A percentile compares a stretch with the other conserved stretches of the same genome.
phyloP scores from a whole-genome alignment of 1,284 basidiomycete species.

The Puccinia triticina region DNA sequence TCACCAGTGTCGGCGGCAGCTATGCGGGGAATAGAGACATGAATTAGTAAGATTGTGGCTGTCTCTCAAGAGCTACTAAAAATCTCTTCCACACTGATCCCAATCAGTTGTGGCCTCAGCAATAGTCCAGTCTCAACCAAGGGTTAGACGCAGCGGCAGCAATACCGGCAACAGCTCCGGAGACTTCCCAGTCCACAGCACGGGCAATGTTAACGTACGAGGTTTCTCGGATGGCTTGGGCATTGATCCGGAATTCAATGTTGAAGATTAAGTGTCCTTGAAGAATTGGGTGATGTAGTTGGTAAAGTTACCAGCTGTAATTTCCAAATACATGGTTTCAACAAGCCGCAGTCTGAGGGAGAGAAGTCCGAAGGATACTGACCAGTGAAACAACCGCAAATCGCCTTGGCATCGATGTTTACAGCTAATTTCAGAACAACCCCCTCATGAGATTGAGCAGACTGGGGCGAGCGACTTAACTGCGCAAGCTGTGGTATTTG shows the following conservation, averaged over 20 bases:
- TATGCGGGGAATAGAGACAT: background rate
- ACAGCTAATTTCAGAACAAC: slow-evolving; percentile 97
- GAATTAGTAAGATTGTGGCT: no score
- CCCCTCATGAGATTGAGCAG: no score
- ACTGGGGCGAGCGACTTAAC: no score
- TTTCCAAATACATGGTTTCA: no score
- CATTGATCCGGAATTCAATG: slow-evolving; percentile 98
- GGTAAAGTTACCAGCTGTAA: slow-evolving; percentile 82
- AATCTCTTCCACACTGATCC: slow-evolving; percentile 60
- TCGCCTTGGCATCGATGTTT: slow-evolving; percentile 96
- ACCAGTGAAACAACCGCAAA: slow-evolving; percentile 96
- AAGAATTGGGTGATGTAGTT: slow-evolving; percentile 99
- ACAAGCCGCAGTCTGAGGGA: no score
- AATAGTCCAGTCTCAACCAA: slow-evolving; percentile 63
- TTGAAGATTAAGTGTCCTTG: slow-evolving; percentile 99
- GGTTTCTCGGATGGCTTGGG: slow-evolving; percentile 99
- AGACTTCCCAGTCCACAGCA: slow-evolving; percentile 58
- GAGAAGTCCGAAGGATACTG: background rate
- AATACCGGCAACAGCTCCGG: slow-evolving; percentile 70
- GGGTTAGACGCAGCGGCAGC: slow-evolving; percentile 58
- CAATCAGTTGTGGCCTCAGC: slow-evolving; percentile 70
- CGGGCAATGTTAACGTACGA: slow-evolving; percentile 92
- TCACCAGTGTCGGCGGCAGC: slow-evolving; percentile 41
- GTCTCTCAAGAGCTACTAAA: no score
- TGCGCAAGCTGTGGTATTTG: no score